Evolutionary conservation across 2,329 filamentous ascomycete species (phyloP), one percentile per base, ranked within the genome.

Genomic region (Sclerotinia spermophila): DNA sequence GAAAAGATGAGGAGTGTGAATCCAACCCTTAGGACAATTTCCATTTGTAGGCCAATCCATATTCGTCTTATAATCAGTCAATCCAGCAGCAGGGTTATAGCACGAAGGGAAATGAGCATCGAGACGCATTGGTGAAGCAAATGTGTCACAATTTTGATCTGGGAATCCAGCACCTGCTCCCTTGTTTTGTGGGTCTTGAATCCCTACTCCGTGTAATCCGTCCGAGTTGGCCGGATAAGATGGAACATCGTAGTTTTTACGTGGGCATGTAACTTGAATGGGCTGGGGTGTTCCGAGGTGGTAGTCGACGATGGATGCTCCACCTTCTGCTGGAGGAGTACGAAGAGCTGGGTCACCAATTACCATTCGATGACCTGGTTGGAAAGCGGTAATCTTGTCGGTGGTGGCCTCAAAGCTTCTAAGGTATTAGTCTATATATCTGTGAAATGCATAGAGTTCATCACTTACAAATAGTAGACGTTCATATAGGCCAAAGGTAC

Each of bases 41-140:
- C 84, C 82, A 71, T 94, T 84, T 76, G 89, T 87, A 1, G 93
- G 92, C 80, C 93, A 97, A 6, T 90, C 89, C 74, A 97, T 86
- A 79, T 97, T 88, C 44, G 83, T 84, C 73, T 84, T 83, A 81
- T 90, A 87, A 77, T 89, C 82, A 0, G 76, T 62, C 6, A 86
- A 83, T 21, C 73, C 74, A 30, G 69, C 89, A 74, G 87, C 85
- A 66, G 92, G 92, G 77, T 96, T 92, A 89, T 93, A 96, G 86
- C 93, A 97, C 5, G 91, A 94, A 2, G 93, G 92, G 82, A 97
- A 96, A 86, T 92, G 92, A 73, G 96, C 82, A 81, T 97, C 94
- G 59, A 94, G 84, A 68, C 94, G 91, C 64, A 97, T 84, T 71
- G 88, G 88, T 67, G 88, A 89, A 74, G 83, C 84, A 70, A 81